Conservation (phyloP, 2,329 filamentous ascomycete species). For the Ophiobolus disseminans region DNA sequence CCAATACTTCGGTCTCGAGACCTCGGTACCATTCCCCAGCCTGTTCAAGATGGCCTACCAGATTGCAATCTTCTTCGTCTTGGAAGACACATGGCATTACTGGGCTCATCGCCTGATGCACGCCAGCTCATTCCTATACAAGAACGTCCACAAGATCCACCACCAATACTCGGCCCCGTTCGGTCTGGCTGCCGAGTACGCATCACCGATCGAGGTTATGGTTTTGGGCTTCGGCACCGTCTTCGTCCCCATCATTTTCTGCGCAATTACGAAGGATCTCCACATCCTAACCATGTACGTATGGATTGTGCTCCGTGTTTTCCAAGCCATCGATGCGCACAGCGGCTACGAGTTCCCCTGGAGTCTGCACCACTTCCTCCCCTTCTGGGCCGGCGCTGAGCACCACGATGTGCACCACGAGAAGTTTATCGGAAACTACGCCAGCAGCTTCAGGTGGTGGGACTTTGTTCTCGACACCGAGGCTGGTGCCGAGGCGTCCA, state of each 20-base stretch:
- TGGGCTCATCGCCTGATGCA: constrained; percentile 93
- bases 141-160: constrained; percentile 97
- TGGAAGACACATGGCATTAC: constrained; percentile 99
- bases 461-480: constrained; percentile 94
- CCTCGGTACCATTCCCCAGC: constrained; percentile 86
- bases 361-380: constrained; percentile 92
- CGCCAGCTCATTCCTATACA: constrained; percentile 88
- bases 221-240: constrained; percentile 88
- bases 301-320: constrained; percentile 91
- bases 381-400: constrained; percentile 96
- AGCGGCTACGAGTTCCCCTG: constrained; percentile 98
- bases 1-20: constrained; percentile 87
- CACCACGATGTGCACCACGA: constrained; percentile 98
- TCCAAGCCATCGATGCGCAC: constrained; percentile 98
- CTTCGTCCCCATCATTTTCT: constrained; percentile 82
- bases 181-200: constrained; percentile 94
- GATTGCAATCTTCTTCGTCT: constrained; percentile 90
- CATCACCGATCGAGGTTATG: constrained; percentile 96
- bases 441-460: constrained; percentile 99
- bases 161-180: constrained; percentile 99
- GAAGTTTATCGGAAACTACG: constrained; percentile 97
- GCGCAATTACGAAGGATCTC: constrained; percentile 80
- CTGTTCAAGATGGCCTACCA: constrained; percentile 87
- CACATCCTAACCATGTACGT: constrained; percentile 98
- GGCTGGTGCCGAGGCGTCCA: constrained; percentile 84